Evolutionary conservation across 139 green algal genomes (phyloP), one percentile per base, ranked within the genome.

Genomic region (Tetraselmis striata): DNA sequence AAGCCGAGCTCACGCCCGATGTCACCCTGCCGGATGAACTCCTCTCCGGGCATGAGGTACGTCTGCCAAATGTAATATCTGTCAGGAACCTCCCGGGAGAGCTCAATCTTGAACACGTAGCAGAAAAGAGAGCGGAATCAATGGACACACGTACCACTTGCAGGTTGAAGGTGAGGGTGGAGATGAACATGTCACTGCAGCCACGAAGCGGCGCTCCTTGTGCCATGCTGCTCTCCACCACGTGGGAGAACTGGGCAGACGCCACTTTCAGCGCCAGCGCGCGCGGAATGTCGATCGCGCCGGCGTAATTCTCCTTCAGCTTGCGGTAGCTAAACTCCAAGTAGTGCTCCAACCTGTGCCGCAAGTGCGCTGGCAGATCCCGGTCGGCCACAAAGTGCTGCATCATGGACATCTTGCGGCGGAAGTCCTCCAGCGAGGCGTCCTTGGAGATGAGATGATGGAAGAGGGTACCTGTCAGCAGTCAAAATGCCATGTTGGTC

Each of bases 401-500:
- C n/a, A n/a, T n/a, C n/a, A n/a, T n/a, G n/a, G n/a, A n/a, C n/a
- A n/a, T n/a, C n/a, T n/a, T n/a, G n/a, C n/a, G n/a, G n/a, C n/a
- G n/a, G n/a, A n/a, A n/a, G n/a, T n/a, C 85, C 67, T 87, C 83
- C 30, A 85, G 32, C 59, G 83, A 82, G n/a, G 79, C 74, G 77
- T 89, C 85, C 58, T 86, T 89, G 31, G 87, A 85, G 30, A 89
- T 79, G 0, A 89, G 74, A 77, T 89, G 87, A 59, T 89, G 85
- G n/a, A 87, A 87, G 29, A 89, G 81, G 28, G 85, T 89, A 77
- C 84, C 84, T 45, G n/a, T n/a, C n/a, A n/a, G n/a, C n/a, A n/a
- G n/a, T n/a, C n/a, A n/a, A n/a, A n/a, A n/a, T n/a, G n/a, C n/a
- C n/a, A n/a, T n/a, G n/a, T n/a, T n/a, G n/a, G n/a, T n/a, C n/a